A percentile compares a stretch with the other conserved stretches of the same genome.
Conservation (phyloP, 495 filamentous ascomycete genomes). For the Trichoderma virens region DNA sequence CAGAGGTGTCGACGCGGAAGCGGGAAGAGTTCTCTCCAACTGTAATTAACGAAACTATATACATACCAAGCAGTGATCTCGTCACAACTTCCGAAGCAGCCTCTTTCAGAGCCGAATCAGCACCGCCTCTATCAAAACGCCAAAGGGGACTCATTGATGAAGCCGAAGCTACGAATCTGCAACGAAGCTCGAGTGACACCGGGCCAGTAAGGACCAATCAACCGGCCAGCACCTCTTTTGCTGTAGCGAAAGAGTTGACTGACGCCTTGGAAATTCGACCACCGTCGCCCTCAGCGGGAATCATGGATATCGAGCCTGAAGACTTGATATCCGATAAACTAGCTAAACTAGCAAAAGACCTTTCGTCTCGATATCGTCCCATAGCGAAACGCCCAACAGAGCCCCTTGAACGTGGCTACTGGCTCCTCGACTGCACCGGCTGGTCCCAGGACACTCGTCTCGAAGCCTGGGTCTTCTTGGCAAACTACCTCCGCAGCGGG, state of each 20-base stretch:
- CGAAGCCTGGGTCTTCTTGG: conserved; percentile 56
- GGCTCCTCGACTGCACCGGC: conserved; percentile 46
- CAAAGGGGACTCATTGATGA: conserved; percentile 14
- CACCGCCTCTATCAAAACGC: conserved; percentile 18
- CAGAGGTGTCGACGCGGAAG: neutral
- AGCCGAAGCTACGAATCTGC: conserved; percentile 14
- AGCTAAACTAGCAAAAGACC: conserved; percentile 40
- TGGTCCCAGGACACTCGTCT: conserved; percentile 33
- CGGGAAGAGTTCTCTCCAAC: neutral
- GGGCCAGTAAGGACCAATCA: conserved; percentile 17
- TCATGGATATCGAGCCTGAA: conserved; percentile 16
- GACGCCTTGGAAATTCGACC: conserved; percentile 29
- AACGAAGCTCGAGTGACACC: conserved; percentile 31
- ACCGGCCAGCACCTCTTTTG: neutral
- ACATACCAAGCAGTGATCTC: conserved; percentile 17
- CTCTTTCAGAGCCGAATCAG: neutral
- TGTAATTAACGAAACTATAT: conserved; percentile 13
- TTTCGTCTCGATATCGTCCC: conserved; percentile 48
- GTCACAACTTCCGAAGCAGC: conserved; percentile 15
- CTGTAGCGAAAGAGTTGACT: neutral
- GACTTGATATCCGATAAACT: conserved; percentile 48
- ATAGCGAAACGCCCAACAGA: conserved; percentile 38
- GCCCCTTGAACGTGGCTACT: conserved; percentile 59
- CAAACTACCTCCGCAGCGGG: conserved; percentile 48
- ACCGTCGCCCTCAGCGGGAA: conserved; percentile 23